Evolutionary conservation across 768 basidiomycete species (phyloP).

Genomic region (Lactifluus subvellereus): DNA sequence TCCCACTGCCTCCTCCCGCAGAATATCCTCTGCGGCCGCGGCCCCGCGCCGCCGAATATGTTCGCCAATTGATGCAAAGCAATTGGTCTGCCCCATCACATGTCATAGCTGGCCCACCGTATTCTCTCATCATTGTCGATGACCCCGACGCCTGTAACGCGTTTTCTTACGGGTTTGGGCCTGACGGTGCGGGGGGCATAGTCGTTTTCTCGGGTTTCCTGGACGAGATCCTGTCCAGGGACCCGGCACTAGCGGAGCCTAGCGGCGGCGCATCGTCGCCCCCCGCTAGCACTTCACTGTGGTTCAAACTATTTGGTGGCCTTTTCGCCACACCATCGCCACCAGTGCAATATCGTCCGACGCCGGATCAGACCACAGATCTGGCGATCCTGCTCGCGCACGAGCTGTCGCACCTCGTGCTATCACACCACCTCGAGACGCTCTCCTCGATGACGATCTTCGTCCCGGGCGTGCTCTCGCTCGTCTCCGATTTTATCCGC

Average conservation of each 20-base stretch:
- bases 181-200: slow-evolving; percentile 85
- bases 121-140: slow-evolving; percentile 85
- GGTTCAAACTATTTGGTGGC: slow-evolving; percentile 44
- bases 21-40: slow-evolving; percentile 78
- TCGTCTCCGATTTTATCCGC: slow-evolving; percentile 68
- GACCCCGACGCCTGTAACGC: slow-evolving; percentile 81
- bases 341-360: slow-evolving; percentile 36
- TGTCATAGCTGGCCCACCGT: slow-evolving; percentile 73
- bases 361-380: slow-evolving; percentile 79
- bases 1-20: slow-evolving; percentile 75
- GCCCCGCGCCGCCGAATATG: slow-evolving; percentile 65
- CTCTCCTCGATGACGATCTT: slow-evolving; percentile 81
- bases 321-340: slow-evolving; percentile 35
- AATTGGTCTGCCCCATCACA: slow-evolving; percentile 40
- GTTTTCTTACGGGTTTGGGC: slow-evolving; percentile 93
- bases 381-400: slow-evolving; percentile 90
- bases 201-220: slow-evolving; percentile 94
- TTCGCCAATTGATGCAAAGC: slow-evolving; percentile 47
- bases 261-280: slow-evolving; percentile 9
- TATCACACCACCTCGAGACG: slow-evolving; percentile 89
- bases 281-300: slow-evolving; percentile 37
- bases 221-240: slow-evolving; percentile 66
- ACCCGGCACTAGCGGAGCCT: slow-evolving; percentile 31
- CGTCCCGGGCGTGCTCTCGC: slow-evolving; percentile 71
- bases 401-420: slow-evolving; percentile 86